Evolutionary conservation across 441 rosid genomes (phyloP).

Genomic region (Erodium texanum): DNA sequence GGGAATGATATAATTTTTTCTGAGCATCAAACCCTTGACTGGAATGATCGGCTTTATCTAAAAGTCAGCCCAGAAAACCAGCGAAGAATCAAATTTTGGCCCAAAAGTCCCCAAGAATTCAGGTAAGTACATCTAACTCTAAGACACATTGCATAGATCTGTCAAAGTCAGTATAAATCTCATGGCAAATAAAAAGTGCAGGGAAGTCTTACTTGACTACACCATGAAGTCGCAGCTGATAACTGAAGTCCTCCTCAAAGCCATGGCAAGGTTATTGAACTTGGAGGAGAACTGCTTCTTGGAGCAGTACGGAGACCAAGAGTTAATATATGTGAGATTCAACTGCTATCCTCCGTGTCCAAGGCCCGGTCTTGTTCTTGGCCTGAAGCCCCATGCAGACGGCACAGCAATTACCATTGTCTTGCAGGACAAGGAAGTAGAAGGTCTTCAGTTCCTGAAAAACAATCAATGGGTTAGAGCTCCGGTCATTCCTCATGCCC

Average conservation of each 20-base stretch:
- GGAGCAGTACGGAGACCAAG: conserved; percentile 43
- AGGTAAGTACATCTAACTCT: conserved; percentile 26
- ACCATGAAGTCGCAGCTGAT: conserved; percentile 27
- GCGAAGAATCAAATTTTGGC: conserved; percentile 39
- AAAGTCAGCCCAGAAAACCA: conserved; percentile 25
- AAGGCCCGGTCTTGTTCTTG: conserved; percentile 51
- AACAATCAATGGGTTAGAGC: conserved; percentile 47
- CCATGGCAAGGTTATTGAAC: conserved; percentile 52
- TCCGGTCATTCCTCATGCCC: conserved; percentile 49
- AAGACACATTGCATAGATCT: too few species aligned
- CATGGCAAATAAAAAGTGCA: conserved; percentile 15
- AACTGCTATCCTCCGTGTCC: conserved; percentile 72
- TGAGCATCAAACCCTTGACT: conserved; percentile 14
- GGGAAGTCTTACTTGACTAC: conserved; percentile 45
- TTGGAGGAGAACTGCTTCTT: conserved; percentile 47
- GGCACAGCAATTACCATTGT: conserved; percentile 60
- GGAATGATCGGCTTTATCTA: background rate
- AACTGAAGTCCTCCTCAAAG: conserved; percentile 34
- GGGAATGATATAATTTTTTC: conserved; percentile 12
- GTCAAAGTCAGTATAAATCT: background rate
- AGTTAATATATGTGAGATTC: conserved; percentile 45
- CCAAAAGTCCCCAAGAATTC: conserved; percentile 37
- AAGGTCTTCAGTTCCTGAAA: conserved; percentile 63
- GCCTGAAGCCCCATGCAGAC: conserved; percentile 61
- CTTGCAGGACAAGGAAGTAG: conserved; percentile 62